phyloP scores from a whole-genome alignment of 2,329 filamentous ascomycete genomes.

The Leptographium radiaticola region DNA sequence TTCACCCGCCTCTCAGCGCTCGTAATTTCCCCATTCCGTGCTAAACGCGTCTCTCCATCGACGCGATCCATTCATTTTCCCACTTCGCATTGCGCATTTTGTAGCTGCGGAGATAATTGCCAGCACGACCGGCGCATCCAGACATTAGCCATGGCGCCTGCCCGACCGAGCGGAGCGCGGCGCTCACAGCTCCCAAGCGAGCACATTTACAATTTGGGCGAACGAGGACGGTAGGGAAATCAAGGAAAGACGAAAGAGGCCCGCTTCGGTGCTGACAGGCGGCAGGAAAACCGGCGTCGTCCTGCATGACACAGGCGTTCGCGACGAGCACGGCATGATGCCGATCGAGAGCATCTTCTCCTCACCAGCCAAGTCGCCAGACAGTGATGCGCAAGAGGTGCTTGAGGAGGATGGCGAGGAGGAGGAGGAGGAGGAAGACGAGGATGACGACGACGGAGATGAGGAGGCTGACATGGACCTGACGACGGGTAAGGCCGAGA shows the following conservation, averaged over 20 bases:
- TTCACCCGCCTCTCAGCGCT: background rate
- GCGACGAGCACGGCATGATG: constrained; percentile 88
- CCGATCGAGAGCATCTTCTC: constrained; percentile 80
- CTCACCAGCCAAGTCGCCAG: constrained; percentile 51
- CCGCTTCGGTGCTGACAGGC: constrained; percentile 1
- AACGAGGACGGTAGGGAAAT: constrained; percentile 30
- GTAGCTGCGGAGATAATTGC: background rate
- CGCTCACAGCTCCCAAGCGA: constrained; percentile 27
- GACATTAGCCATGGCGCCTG: constrained; percentile 23
- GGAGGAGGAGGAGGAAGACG: constrained; percentile 12
- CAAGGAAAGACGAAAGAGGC: background rate
- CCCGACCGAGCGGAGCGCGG: constrained; percentile 22
- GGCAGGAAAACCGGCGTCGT: constrained; percentile 80
- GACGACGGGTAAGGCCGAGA: constrained; percentile 15
- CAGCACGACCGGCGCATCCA: background rate
- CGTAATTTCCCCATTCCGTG: background rate
- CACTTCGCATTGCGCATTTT: background rate
- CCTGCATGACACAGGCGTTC: constrained; percentile 61
- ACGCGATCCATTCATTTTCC: background rate
- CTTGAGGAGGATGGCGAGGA: constrained; percentile 19
- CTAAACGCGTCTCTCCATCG: background rate
- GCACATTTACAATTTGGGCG: constrained; percentile 35
- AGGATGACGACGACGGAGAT: constrained; percentile 17
- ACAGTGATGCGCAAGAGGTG: constrained; percentile 17
- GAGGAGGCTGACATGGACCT: constrained; percentile 38